Base-by-base conservation (phyloP, 1,284 basidiomycete species). In the Ustilago cynodontis region DNA sequence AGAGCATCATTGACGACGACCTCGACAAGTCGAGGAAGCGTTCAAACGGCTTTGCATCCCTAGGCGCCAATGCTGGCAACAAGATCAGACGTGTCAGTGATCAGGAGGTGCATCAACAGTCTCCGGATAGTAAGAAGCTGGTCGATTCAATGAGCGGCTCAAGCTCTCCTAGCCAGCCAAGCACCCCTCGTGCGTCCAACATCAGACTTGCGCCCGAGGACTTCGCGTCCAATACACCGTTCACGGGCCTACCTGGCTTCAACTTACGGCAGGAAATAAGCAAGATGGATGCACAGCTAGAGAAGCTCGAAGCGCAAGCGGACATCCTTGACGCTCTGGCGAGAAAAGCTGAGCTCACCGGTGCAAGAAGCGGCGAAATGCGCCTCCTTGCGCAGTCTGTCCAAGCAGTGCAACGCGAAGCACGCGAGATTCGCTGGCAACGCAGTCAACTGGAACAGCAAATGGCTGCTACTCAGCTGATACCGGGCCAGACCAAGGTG, bases 261-360 rank as follows among this genome's bases (percentile, higher is more conserved):
- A 73, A 77, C 39, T 37, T 73, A 14, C 56, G 58, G 3, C 59
- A 64, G 18, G 75, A 77, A 49, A 59, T 77, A 10, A 45, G 39
- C 24, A 66, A 55, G 55, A 65, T 80, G 1, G 88, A 89, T 16
- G 90, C 91, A 47, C 93, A 94, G 72, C 91, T 97, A 54, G 87
- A 88, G 9, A 92, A 92, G 80, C 87, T 95, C 9, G 90, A 92
- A 77, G 89, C 91, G 1, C 96, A 98, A 80, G 91, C 93, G 59
- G 87, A 89, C 20, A 92, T 95, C 87, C 89, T 99, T 14, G 92
- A 93, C 69, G 92, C 91, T 0, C 88, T 98, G 33, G 93, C 97
- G 78, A 92, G 93, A 75, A 95, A 96, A 86, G 96, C 96, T 0
- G 96, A 98, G 83, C 87, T 98, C 47, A 94, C 94, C 0, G 96